Conservation (phyloP, 768 basidiomycete species). For the Tricholoma terreum region DNA sequence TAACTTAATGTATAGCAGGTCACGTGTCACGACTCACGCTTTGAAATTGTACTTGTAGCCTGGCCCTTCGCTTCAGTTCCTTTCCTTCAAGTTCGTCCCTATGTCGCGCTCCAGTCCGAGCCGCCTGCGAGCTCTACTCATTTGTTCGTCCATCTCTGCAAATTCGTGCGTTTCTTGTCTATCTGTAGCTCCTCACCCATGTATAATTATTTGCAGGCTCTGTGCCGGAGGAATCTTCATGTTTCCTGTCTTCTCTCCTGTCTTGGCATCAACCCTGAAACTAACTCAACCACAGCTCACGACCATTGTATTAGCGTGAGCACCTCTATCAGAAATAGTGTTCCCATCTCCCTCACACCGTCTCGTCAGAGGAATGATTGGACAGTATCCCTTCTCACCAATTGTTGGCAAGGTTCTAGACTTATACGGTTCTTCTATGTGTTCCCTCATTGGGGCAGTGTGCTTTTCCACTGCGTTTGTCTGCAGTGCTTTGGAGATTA, state of each 20-base stretch:
- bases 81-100: no score
- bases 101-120: neutral
- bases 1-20: no score
- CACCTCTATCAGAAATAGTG: neutral
- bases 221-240: slow-evolving; percentile 79
- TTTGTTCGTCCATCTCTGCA: slow-evolving; percentile 53
- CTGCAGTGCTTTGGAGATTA: slow-evolving; percentile 58
- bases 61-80: no score
- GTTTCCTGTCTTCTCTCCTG: slow-evolving; percentile 72
- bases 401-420: slow-evolving; percentile 70
- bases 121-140: slow-evolving; percentile 10
- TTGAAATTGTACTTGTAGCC: no score
- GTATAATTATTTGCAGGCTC: slow-evolving; percentile 40
- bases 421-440: slow-evolving; percentile 60
- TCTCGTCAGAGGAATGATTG: slow-evolving; percentile 65
- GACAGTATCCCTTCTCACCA: slow-evolving; percentile 76
- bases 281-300: slow-evolving; percentile 76
- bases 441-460: slow-evolving; percentile 59
- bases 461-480: slow-evolving; percentile 62
- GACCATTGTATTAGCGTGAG: slow-evolving; percentile 74
- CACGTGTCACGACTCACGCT: no score
- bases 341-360: slow-evolving; percentile 1
- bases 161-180: slow-evolving; percentile 55
- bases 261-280: slow-evolving; percentile 54
- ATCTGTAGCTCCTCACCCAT: neutral